A percentile compares a stretch with the other conserved stretches of the same genome.
Conservation (phyloP, 805 yeast species). For the Cyberlindnera suaveolens region DNA sequence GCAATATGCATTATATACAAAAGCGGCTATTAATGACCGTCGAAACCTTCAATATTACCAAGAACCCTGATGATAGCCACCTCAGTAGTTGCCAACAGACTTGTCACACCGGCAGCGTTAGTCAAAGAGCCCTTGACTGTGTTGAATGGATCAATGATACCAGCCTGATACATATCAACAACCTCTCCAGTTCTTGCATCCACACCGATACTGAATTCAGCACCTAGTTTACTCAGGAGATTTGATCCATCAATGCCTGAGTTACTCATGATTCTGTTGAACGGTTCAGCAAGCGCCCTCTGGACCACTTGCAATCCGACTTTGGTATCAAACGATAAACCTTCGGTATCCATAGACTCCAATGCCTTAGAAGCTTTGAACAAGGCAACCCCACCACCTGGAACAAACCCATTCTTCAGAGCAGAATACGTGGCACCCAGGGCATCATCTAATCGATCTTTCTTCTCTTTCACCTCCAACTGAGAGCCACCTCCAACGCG, state of each 20-base stretch:
- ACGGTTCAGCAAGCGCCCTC: conserved; percentile 92
- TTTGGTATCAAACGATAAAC: conserved; percentile 75
- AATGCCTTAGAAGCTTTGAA: conserved; percentile 82
- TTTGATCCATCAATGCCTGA: conserved; percentile 93
- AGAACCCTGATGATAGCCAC: conserved; percentile 95
- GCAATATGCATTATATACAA: background rate
- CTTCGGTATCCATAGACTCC: conserved; percentile 44
- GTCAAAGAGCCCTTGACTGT: conserved; percentile 93
- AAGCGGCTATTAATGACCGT: conserved; percentile 1
- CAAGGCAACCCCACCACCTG: conserved; percentile 99
- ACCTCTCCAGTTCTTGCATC: conserved; percentile 89
- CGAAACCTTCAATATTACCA: conserved; percentile 22
- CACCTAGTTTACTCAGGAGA: conserved; percentile 46
- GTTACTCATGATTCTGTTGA: conserved; percentile 89
- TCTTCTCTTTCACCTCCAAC: conserved; percentile 98
- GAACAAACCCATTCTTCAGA: conserved; percentile 95
- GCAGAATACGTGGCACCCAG: conserved; percentile 98
- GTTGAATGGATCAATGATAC: conserved; percentile 98
- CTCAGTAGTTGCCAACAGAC: conserved; percentile 95
- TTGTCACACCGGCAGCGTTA: conserved; percentile 97
- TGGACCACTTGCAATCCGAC: conserved; percentile 91
- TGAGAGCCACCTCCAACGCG: conserved; percentile 97
- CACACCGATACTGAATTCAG: conserved; percentile 75
- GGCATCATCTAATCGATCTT: conserved; percentile 98
- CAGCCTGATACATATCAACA: conserved; percentile 93